Base-by-base conservation (phyloP, 805 yeast species). In the Teunomyces kruisii region DNA sequence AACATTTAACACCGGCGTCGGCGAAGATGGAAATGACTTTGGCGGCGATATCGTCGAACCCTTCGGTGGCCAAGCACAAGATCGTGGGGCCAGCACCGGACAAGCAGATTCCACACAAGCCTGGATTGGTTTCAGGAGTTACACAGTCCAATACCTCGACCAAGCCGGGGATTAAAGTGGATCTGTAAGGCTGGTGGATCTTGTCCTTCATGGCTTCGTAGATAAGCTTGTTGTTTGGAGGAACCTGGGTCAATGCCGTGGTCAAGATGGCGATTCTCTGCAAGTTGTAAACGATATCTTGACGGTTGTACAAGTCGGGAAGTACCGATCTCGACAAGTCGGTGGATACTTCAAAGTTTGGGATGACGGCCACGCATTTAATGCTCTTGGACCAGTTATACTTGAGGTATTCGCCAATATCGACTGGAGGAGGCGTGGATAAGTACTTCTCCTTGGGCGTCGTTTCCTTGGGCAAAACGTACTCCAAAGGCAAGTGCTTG, bases 51-150 rank as follows among this genome's bases (percentile, higher is more conserved):
- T 71, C 75, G 6, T 90, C 97, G 55, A 83, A 94, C 64, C 88
- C 87, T 14, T 80, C 84, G 3, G 97, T 90, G 4, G 99, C 98
- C 51, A 94, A 76, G 33, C 96, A 96, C 51, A 94, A 72, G 46
- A 94, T 91, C 6, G 99, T 94, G 46, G 99, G 99, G 7, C 99
- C 99, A 6, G 99, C 99, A 43, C 99, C 99, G 22, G 96, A 86
- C 47, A 94, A 75, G 64, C 99, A 94, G 56, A 94, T 88, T 42
- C 99, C 99, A 47, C 94, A 75, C 39, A 91, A 75, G 3, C 97
- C 97, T 1, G 85, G 84, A 62, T 88, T 87, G 5, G 87, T 74
- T 37, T 79, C 75, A 35, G 98, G 96, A 0, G 95, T 88, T 42
- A 94, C 84, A 10, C 86, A 76, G 6, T 81, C 73, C 54, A 94